A percentile compares a stretch with the other conserved stretches of the same genome.
Evolutionary conservation across 129 eudicot genomes (phyloP).

Genomic region (Saposhnikovia divaricata): DNA sequence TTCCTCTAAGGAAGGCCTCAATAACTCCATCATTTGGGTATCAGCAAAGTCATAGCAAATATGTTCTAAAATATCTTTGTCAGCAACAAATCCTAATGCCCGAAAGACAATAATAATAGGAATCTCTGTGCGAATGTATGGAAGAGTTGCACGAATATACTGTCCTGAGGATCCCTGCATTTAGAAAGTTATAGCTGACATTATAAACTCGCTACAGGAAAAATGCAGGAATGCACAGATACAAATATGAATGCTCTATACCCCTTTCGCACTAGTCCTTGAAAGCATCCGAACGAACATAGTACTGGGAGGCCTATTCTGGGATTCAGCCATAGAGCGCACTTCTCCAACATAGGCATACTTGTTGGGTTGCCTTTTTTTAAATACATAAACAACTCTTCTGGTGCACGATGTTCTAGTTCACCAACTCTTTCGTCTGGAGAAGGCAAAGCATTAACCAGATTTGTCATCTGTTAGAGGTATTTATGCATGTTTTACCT

Average conservation of each 20-base stretch:
- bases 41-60: constrained; percentile 87
- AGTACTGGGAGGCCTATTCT: constrained; percentile 83
- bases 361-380: constrained; percentile 93
- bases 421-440: background rate
- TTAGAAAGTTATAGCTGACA: background rate
- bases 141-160: constrained; percentile 88
- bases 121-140: constrained; percentile 82
- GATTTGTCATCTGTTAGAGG: background rate
- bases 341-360: constrained; percentile 94
- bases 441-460: background rate
- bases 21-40: constrained; percentile 98
- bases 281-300: constrained; percentile 98
- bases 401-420: constrained; percentile 6
- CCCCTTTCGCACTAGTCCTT: constrained; percentile 89
- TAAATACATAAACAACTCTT: constrained; percentile 66
- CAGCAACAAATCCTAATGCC: constrained; percentile 92
- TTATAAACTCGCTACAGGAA: background rate
- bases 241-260: constrained; percentile 18
- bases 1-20: constrained; percentile 94
- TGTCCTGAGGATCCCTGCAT: constrained; percentile 95
- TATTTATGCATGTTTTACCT: background rate
- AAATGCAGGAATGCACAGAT: background rate
- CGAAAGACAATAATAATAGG: constrained; percentile 88
- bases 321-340: constrained; percentile 86
- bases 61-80: constrained; percentile 86